Conservation (phyloP, 345 rosid genomes). For the Luvunga scandens region DNA sequence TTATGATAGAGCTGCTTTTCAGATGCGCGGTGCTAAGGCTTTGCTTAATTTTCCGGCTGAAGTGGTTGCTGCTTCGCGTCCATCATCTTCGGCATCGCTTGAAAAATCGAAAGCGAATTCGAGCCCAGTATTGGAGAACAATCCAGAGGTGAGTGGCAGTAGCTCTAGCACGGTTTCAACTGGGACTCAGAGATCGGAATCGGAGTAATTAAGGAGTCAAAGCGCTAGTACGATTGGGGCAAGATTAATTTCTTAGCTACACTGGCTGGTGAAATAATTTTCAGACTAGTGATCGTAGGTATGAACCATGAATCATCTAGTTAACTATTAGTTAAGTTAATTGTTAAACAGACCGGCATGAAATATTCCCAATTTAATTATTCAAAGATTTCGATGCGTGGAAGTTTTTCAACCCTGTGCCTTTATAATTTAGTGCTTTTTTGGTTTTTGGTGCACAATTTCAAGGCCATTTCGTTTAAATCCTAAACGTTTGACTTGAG, state of each 20-base stretch:
- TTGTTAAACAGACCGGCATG: neutral
- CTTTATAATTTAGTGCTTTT: neutral
- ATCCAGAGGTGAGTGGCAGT: constrained; percentile 13
- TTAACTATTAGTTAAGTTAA: too few relatives aligned
- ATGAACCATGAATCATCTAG: too few relatives aligned
- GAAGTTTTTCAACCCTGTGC: neutral
- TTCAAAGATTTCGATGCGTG: neutral
- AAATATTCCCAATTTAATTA: neutral
- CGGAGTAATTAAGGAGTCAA: constrained; percentile 20
- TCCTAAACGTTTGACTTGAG: neutral
- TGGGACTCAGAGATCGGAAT: constrained; percentile 21
- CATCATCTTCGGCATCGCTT: neutral
- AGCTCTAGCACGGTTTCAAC: constrained; percentile 10
- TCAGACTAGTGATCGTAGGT: neutral
- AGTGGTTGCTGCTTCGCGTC: constrained; percentile 19
- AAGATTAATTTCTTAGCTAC: neutral
- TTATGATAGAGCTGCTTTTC: constrained; percentile 57
- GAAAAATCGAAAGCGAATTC: neutral
- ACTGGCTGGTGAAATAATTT: neutral
- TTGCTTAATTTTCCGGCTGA: constrained; percentile 56
- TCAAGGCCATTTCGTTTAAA: neutral
- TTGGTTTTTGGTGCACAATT: neutral
- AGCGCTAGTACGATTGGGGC: neutral
- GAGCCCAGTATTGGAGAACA: neutral
- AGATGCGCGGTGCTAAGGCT: constrained; percentile 69